Evolutionary conservation across 1,139 yeast genomes (phyloP).

Genomic region (Diutina scorzettiae): DNA sequence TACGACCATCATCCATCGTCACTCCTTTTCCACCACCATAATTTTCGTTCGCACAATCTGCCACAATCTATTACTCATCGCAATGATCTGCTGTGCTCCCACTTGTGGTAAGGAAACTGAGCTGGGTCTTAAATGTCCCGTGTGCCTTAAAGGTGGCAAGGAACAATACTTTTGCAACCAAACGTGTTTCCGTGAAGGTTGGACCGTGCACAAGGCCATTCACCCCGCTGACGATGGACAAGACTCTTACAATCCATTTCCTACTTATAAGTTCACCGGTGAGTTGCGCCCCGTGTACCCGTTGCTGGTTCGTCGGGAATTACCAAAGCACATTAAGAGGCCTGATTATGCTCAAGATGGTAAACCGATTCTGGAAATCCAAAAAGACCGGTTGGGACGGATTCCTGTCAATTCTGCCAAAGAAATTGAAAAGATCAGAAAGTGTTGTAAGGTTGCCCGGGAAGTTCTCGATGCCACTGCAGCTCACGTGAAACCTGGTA

Average conservation of each 20-base stretch:
- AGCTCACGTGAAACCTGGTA: conserved; percentile 70
- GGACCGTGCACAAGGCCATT: conserved; percentile 45
- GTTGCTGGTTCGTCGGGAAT: conserved; percentile 51
- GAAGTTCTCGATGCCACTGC: conserved; percentile 86
- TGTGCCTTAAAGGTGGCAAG: conserved; percentile 66
- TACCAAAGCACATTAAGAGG: conserved; percentile 58
- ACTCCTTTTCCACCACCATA: not conserved
- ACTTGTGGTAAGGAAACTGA: conserved; percentile 77
- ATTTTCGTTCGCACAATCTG: not conserved
- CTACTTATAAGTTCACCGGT: conserved; percentile 65
- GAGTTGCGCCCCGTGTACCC: conserved; percentile 73
- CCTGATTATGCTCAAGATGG: conserved; percentile 89
- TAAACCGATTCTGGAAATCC: conserved; percentile 66
- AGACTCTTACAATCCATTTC: conserved; percentile 71
- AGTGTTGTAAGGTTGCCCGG: conserved; percentile 66
- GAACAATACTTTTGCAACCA: conserved; percentile 70
- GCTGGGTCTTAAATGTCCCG: conserved; percentile 77
- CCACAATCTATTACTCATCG: too few relatives aligned
- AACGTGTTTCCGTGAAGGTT: conserved; percentile 67
- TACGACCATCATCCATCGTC: too few relatives aligned
- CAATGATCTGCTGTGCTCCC: conserved; percentile 46
- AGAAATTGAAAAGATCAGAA: conserved; percentile 62
- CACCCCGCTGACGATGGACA: conserved; percentile 32
- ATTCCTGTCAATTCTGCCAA: conserved; percentile 52
- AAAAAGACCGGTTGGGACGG: conserved; percentile 55